Evolutionary conservation across 148 eudicot genomes (phyloP).

Genomic region (Fagopyrum tataricum): DNA sequence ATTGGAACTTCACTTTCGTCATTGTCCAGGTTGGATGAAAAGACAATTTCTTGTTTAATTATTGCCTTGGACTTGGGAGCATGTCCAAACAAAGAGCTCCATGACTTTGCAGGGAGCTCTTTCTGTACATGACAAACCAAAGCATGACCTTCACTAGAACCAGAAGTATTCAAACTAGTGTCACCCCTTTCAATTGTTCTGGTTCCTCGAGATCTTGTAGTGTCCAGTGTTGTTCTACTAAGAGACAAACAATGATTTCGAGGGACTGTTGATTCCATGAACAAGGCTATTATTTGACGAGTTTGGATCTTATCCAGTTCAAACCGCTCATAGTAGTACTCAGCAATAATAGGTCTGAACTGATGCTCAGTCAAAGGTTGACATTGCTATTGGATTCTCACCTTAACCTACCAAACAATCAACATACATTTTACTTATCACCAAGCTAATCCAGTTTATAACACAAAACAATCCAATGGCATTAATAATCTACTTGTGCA

Average conservation of each 20-base stretch:
- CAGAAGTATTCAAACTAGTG: neutral
- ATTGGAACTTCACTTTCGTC: neutral
- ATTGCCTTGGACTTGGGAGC: constrained; percentile 3
- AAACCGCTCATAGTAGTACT: constrained; percentile 58
- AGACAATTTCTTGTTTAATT: constrained; percentile 4
- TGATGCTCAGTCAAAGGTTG: constrained; percentile 48
- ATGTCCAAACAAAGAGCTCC: constrained; percentile 45
- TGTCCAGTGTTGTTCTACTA: constrained; percentile 23
- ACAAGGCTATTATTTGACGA: constrained; percentile 34
- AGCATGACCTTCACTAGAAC: constrained; percentile 7
- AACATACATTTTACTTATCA: neutral
- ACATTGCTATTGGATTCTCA: constrained; percentile 34
- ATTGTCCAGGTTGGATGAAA: constrained; percentile 1
- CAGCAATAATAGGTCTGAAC: constrained; percentile 43
- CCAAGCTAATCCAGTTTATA: neutral
- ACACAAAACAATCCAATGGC: neutral
- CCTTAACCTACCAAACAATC: constrained; percentile 33
- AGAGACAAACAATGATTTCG: constrained; percentile 18
- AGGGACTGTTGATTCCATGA: constrained; percentile 30
- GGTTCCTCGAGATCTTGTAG: constrained; percentile 1
- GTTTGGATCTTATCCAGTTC: constrained; percentile 59
- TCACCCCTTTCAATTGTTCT: neutral
- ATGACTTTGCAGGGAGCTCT: constrained; percentile 26
- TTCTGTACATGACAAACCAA: constrained; percentile 2
- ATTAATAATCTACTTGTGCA: constrained; percentile 50